Conservation (phyloP, 495 filamentous ascomycete species). For the Xylaria curta region DNA sequence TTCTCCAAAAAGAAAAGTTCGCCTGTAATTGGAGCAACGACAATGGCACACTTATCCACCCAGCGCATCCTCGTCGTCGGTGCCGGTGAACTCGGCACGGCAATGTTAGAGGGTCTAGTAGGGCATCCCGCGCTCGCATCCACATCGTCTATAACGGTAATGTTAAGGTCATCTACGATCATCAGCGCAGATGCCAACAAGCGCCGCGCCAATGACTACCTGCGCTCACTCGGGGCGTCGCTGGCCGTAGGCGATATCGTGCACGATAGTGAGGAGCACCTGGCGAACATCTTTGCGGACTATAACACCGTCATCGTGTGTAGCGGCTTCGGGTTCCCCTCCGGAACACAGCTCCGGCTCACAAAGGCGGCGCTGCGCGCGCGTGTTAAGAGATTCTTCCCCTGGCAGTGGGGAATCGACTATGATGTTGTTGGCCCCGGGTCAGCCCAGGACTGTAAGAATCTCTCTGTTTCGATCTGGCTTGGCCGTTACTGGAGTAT, state of each 20-base stretch:
- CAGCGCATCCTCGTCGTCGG: conserved; percentile 63
- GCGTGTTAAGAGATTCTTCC: conserved; percentile 54
- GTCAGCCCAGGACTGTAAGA: conserved; percentile 51
- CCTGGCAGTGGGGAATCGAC: conserved; percentile 73
- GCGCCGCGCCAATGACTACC: conserved; percentile 32
- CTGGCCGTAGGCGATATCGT: conserved; percentile 58
- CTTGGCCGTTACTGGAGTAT: not conserved
- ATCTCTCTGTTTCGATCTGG: not conserved
- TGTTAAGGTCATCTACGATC: conserved; percentile 57
- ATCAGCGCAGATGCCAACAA: conserved; percentile 40
- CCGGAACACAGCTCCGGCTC: conserved; percentile 59
- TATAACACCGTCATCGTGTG: conserved; percentile 62
- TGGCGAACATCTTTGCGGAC: conserved; percentile 51
- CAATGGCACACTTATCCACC: not conserved
- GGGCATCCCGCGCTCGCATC: conserved; percentile 43
- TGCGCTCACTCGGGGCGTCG: conserved; percentile 45
- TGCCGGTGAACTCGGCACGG: conserved; percentile 64
- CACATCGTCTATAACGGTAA: conserved; percentile 48
- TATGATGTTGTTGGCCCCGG: conserved; percentile 65
- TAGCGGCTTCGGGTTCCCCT: conserved; percentile 59
- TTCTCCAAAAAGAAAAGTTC: not conserved
- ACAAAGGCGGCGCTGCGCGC: conserved; percentile 57
- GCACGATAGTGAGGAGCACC: conserved; percentile 40
- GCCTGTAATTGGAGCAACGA: not conserved
- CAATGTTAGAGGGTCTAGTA: conserved; percentile 58